phyloP scores from a whole-genome alignment of 768 basidiomycete species.

The Obba rivulosa region DNA sequence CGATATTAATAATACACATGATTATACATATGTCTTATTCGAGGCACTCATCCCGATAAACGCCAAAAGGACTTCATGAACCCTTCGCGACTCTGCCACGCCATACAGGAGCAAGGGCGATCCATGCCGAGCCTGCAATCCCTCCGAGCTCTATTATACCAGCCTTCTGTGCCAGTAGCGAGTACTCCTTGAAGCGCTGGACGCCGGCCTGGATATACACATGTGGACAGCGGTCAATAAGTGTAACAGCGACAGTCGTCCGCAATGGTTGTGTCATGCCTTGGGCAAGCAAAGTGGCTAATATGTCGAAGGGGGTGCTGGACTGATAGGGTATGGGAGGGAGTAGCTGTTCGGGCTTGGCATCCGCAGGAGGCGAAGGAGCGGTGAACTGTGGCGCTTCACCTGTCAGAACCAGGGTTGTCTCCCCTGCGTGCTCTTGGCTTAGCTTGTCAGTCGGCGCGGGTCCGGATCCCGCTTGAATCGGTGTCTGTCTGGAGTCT shows the following conservation, averaged over 20 bases:
- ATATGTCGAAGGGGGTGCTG: slow-evolving; percentile 1
- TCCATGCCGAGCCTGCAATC: slow-evolving; percentile 2
- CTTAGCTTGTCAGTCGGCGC: too few relatives aligned
- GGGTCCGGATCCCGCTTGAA: too few relatives aligned
- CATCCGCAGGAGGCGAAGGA: neutral
- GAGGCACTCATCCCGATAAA: too few relatives aligned
- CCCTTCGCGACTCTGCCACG: neutral
- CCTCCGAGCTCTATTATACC: slow-evolving; percentile 13
- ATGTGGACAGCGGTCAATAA: neutral
- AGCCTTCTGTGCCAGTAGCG: slow-evolving; percentile 6
- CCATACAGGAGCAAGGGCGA: neutral
- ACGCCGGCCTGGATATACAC: slow-evolving; percentile 10
- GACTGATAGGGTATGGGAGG: too few relatives aligned
- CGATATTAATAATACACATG: too few relatives aligned
- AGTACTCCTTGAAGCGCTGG: slow-evolving; percentile 10
- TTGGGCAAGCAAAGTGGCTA: neutral
- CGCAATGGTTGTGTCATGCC: slow-evolving; percentile 4
- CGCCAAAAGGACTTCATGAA: too few relatives aligned
- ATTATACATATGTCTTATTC: too few relatives aligned
- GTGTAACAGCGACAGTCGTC: slow-evolving; percentile 4
- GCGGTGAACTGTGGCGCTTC: too few relatives aligned
- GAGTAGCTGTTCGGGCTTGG: neutral
- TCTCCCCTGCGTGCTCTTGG: too few relatives aligned
- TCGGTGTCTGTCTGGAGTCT: too few relatives aligned
- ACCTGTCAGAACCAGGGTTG: too few relatives aligned